Percentiles rank a stretch among this genome's conserved stretches.
These are phyloP conservation scores for Saccharomycodes ludwigii DNA, from an alignment of 805 yeast genomes.

Conservation along the genomic window DNA sequence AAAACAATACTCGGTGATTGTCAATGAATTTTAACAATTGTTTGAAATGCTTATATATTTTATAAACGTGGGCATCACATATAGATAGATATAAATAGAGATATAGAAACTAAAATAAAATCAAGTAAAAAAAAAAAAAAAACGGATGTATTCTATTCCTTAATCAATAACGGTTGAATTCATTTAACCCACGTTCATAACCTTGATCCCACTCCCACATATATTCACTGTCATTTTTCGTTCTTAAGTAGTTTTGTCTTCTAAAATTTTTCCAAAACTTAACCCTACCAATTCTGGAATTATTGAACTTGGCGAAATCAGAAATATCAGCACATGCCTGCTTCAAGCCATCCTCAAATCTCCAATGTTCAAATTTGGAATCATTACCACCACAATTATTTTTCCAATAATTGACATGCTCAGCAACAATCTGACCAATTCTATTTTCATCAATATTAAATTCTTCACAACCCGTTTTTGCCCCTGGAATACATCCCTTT, in stretches of 20 bases:
- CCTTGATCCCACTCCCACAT: slow-evolving; percentile 92
- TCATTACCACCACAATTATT: slow-evolving; percentile 39
- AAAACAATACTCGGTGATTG: too few relatives aligned
- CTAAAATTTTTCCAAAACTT: slow-evolving; percentile 60
- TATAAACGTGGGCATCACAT: too few relatives aligned
- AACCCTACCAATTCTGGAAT: slow-evolving; percentile 62
- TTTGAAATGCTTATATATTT: too few relatives aligned
- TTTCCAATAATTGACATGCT: slow-evolving; percentile 60
- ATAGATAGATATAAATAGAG: too few relatives aligned
- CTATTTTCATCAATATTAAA: slow-evolving; percentile 30
- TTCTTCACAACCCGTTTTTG: slow-evolving; percentile 18
- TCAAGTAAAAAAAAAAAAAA: too few relatives aligned
- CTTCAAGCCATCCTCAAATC: slow-evolving; percentile 67
- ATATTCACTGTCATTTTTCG: slow-evolving; percentile 42
- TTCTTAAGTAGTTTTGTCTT: slow-evolving; percentile 42
- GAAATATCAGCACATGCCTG: slow-evolving; percentile 64
- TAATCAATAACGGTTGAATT: slow-evolving; percentile 11
- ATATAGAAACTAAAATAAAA: too few relatives aligned
- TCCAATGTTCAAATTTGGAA: slow-evolving; percentile 70
- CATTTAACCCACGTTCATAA: slow-evolving; percentile 45
- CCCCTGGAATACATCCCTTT: slow-evolving; percentile 38
- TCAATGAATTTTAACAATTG: too few relatives aligned
- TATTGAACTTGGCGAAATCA: slow-evolving; percentile 57
- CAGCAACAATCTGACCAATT: slow-evolving; percentile 16
- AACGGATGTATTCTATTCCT: neutral